Percentiles rank a stretch among this genome's conserved stretches.
Conservation (phyloP, 1,139 yeast genomes). For the Debaryomyces robertsiae region DNA sequence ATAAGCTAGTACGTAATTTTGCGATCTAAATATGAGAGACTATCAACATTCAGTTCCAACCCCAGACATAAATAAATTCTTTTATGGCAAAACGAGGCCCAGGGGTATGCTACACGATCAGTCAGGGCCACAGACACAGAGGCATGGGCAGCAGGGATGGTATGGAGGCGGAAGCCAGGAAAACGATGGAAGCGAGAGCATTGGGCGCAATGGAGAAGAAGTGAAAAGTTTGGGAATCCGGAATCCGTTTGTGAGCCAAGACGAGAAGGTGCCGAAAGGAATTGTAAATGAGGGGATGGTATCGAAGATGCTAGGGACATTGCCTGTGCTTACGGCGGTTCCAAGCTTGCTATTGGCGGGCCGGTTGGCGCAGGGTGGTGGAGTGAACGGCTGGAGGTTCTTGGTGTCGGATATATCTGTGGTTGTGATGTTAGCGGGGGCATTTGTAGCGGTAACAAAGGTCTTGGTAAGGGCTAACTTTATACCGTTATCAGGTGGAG, state of each 20-base stretch:
- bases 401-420: conserved; percentile 2
- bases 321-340: conserved; percentile 32
- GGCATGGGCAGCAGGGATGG: neutral
- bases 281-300: neutral
- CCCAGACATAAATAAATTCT: conserved; percentile 1
- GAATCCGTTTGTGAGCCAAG: conserved; percentile 4
- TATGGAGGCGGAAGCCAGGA: neutral
- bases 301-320: conserved; percentile 22
- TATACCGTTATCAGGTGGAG: conserved; percentile 5
- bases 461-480: conserved; percentile 15
- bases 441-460: conserved; percentile 20
- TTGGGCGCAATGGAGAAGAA: neutral
- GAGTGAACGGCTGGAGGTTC: neutral
- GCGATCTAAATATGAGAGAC: too few species aligned
- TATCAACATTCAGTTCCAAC: too few species aligned
- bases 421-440: conserved; percentile 19
- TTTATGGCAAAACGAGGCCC: neutral
- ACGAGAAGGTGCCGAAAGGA: neutral
- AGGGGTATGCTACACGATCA: conserved; percentile 5
- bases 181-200: neutral
- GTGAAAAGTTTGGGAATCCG: conserved; percentile 3
- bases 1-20: neutral
- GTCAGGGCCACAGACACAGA: conserved; percentile 1
- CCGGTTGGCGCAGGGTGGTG: conserved; percentile 17
- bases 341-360: conserved; percentile 30